phyloP scores from a whole-genome alignment of 1,139 yeast species.

The Kurtzmaniella quercitrusa region DNA sequence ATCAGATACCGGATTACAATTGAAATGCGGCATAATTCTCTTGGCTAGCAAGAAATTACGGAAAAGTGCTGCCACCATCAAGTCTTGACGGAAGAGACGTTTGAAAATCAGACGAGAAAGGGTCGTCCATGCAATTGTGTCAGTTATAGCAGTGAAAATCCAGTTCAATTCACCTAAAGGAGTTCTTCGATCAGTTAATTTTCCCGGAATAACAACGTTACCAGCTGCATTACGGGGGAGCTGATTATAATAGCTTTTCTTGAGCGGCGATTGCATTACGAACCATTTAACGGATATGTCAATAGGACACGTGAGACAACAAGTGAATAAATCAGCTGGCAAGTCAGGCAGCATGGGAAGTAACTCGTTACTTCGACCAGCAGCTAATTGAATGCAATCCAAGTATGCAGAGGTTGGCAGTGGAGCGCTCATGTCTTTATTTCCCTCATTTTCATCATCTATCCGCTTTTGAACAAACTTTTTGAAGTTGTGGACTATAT shows the following conservation, averaged over 20 bases:
- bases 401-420: conserved; percentile 68
- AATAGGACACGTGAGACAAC: conserved; percentile 93
- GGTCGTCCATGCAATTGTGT: conserved; percentile 96
- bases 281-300: conserved; percentile 93
- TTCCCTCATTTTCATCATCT: conserved; percentile 78
- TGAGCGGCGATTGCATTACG: conserved; percentile 75
- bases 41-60: conserved; percentile 89
- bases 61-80: conserved; percentile 94
- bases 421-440: conserved; percentile 61
- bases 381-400: conserved; percentile 91
- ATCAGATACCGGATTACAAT: conserved; percentile 92
- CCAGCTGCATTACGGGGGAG: conserved; percentile 51
- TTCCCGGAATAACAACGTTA: conserved; percentile 79
- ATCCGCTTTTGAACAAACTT: conserved; percentile 88
- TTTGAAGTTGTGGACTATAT: conserved; percentile 84
- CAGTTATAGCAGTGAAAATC: conserved; percentile 98
- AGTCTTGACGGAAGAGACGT: conserved; percentile 86
- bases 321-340: conserved; percentile 94
- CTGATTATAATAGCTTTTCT: conserved; percentile 57
- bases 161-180: conserved; percentile 95
- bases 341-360: conserved; percentile 91
- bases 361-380: conserved; percentile 82
- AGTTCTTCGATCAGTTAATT: conserved; percentile 86
- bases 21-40: conserved; percentile 88
- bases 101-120: conserved; percentile 86